Evolutionary conservation across 129 eudicot genomes (phyloP).

Genomic region (Mikania micrantha): DNA sequence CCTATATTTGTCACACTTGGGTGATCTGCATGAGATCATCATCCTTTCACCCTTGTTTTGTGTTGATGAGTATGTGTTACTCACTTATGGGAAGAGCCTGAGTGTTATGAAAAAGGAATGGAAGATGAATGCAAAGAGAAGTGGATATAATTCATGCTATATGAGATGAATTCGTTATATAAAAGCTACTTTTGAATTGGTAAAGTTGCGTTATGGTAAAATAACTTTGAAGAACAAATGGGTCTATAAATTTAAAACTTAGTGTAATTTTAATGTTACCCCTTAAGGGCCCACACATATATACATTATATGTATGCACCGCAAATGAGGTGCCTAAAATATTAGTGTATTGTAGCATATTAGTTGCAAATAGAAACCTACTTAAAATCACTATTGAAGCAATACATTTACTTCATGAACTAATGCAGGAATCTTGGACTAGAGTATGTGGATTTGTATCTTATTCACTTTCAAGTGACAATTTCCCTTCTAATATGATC

Average conservation of each 20-base stretch:
- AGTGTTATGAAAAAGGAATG: not conserved
- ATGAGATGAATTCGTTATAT: too few species aligned
- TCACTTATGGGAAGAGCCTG: not conserved
- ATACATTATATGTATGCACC: too few species aligned
- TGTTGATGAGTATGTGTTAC: not conserved
- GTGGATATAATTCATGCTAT: too few species aligned
- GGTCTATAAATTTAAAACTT: too few species aligned
- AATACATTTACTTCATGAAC: not conserved
- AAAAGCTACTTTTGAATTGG: too few species aligned
- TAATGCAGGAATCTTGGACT: conserved; percentile 6
- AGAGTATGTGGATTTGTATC: conserved; percentile 17
- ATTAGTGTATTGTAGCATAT: too few species aligned
- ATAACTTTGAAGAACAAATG: too few species aligned
- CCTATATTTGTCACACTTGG: not conserved
- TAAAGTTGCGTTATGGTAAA: too few species aligned
- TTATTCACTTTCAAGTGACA: conserved; percentile 3
- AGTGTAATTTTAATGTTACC: too few species aligned
- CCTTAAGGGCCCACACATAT: too few species aligned
- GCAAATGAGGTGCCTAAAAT: too few species aligned
- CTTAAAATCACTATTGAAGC: not conserved
- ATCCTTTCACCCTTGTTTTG: not conserved
- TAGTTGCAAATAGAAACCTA: too few species aligned
- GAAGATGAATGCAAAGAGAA: not conserved
- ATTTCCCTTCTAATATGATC: not conserved
- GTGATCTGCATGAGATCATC: not conserved